These are phyloP conservation scores for Dothidotthia symphoricarpi DNA, from an alignment of 2,329 filamentous ascomycete genomes.

Conservation along the genomic window DNA sequence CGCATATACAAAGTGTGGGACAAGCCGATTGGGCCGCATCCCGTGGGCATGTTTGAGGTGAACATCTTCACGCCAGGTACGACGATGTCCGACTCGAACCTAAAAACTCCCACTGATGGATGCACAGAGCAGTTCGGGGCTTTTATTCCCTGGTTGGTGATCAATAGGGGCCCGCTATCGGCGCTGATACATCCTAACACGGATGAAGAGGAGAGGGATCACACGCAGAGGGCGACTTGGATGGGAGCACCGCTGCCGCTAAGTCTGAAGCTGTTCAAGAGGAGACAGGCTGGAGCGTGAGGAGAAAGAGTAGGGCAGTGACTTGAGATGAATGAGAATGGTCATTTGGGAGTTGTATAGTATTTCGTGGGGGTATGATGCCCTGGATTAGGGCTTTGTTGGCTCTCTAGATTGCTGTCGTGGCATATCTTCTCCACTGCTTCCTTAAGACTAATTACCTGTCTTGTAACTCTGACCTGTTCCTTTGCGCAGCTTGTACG, in stretches of 20 bases:
- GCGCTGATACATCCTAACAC: conserved; percentile 83
- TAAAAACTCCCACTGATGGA: too few relatives aligned
- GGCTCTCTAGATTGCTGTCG: too few relatives aligned
- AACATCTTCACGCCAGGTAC: conserved; percentile 72
- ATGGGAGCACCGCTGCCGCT: conserved; percentile 66
- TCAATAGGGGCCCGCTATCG: conserved; percentile 77
- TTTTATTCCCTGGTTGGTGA: conserved; percentile 79
- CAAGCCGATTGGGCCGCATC: conserved; percentile 75
- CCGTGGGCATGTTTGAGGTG: conserved; percentile 87
- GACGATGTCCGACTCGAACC: not conserved
- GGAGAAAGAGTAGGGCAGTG: not conserved
- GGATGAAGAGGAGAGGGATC: conserved; percentile 60
- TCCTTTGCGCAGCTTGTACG: too few relatives aligned
- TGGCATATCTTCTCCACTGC: too few relatives aligned
- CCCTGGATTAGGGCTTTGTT: too few relatives aligned
- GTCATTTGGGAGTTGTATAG: not conserved
- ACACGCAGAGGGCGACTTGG: conserved; percentile 70
- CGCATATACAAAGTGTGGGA: conserved; percentile 79
- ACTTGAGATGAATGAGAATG: not conserved
- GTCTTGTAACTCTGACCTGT: too few relatives aligned
- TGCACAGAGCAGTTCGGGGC: conserved; percentile 77
- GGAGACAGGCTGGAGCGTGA: not conserved
- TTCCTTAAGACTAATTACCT: too few relatives aligned
- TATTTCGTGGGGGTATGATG: too few relatives aligned
- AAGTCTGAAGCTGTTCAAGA: conserved; percentile 54